Evolutionary conservation across 2,329 filamentous ascomycete genomes (phyloP).

Genomic region (Fusarium chlamydosporum): DNA sequence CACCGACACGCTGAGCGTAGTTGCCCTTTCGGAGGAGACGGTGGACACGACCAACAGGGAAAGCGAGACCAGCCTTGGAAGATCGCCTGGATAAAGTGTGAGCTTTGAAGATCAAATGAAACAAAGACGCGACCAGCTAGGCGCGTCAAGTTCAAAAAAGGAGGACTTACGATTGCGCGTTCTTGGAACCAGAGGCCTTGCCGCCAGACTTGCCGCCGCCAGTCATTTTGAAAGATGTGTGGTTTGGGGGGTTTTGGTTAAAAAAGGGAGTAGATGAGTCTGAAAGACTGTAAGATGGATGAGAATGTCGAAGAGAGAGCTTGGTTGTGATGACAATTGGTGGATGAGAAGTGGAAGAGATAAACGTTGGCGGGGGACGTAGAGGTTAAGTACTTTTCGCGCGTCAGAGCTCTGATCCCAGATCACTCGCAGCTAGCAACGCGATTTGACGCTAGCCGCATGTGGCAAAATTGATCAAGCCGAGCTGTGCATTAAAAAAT

Average conservation of each 20-base stretch:
- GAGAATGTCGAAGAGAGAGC: conserved; percentile 50
- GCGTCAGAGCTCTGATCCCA: conserved; percentile 62
- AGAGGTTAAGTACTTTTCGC: conserved; percentile 71
- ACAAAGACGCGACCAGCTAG: conserved; percentile 15
- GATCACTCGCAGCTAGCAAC: conserved; percentile 61
- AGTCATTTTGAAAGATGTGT: conserved; percentile 87
- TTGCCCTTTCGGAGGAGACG: conserved; percentile 99
- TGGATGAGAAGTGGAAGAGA: conserved; percentile 54
- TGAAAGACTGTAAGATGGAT: conserved; percentile 45
- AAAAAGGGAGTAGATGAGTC: conserved; percentile 38
- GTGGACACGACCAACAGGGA: conserved; percentile 99
- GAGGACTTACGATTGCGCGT: conserved; percentile 91
- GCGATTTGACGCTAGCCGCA: conserved; percentile 52
- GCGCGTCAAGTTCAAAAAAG: conserved; percentile 8
- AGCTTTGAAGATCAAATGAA: conserved; percentile 16
- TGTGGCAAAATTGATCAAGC: conserved; percentile 53
- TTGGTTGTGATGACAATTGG: conserved; percentile 58
- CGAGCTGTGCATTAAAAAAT: conserved; percentile 50
- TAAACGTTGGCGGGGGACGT: conserved; percentile 61
- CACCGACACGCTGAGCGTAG: conserved; percentile 99
- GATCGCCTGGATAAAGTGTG: conserved; percentile 78
- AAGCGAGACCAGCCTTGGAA: conserved; percentile 98
- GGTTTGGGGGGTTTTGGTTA: conserved; percentile 41
- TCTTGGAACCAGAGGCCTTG: conserved; percentile 99
- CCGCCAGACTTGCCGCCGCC: conserved; percentile 99